Evolutionary conservation across 139 green algal genomes (phyloP).

Genomic region (Tetradesmus lagerheimii): DNA sequence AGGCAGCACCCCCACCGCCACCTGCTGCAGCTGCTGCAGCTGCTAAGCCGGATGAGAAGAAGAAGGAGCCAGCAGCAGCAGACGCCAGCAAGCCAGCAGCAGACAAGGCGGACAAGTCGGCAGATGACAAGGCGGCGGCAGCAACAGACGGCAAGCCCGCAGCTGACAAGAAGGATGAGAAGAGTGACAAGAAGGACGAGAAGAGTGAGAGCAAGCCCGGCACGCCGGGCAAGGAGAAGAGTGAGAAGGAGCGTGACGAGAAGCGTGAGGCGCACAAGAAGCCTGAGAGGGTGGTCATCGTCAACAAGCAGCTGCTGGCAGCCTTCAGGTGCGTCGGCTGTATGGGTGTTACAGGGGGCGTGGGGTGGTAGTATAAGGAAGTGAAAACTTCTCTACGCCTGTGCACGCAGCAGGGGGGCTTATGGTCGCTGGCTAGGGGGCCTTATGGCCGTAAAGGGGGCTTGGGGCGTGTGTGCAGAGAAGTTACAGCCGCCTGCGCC

Average conservation of each 20-base stretch:
- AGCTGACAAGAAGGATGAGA: conserved; percentile 5
- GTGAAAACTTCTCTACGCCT: too few species aligned
- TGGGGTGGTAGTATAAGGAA: too few species aligned
- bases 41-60: neutral
- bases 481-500: too few species aligned
- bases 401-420: too few species aligned
- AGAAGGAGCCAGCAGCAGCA: neutral
- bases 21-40: neutral
- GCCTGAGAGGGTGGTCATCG: neutral
- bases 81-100: neutral
- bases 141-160: neutral
- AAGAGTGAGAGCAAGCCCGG: neutral
- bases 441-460: too few species aligned
- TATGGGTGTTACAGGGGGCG: too few species aligned
- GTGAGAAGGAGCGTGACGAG: conserved; percentile 5
- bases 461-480: too few species aligned
- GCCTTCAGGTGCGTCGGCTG: conserved; percentile 38
- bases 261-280: neutral
- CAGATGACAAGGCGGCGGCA: neutral
- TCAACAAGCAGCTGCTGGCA: conserved; percentile 34
- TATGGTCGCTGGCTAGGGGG: too few species aligned
- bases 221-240: conserved; percentile 18
- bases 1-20: neutral
- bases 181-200: conserved; percentile 33
- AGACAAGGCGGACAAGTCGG: neutral